Base-by-base conservation (phyloP, 116 monocot species). In the Papilionanthe hybrid region DNA sequence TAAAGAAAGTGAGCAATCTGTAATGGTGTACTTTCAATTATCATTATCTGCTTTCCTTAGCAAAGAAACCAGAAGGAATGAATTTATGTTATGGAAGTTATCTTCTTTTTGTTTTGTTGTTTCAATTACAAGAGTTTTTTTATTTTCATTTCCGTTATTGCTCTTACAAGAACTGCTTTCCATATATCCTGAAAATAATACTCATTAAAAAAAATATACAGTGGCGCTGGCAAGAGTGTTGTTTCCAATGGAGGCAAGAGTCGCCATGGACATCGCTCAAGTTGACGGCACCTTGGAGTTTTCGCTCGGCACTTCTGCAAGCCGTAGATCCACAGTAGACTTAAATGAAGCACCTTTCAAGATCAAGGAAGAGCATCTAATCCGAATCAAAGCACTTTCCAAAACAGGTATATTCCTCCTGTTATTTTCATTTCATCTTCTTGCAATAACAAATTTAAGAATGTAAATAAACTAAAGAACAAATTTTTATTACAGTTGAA, bases 261-360 rank as follows among this genome's bases (percentile, higher is more conserved):
- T 94, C 20, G 93, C 93, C 6, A 94, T 92, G 94, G 89, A 91
- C 29, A 89, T 88, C 71, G 94, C 97, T 30, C 91, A 97, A 29
- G 94, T 92, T 8, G 92, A 89, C 75, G 91, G 89, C 42, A 97
- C 94, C 17, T 79, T 87, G 56, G 97, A 97, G 78, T 97, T 91
- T 78, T 85, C 73, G 25, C 80, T 91, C 41, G 79, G 83, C 75
- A 81, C 78, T 22, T 37, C 55, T 63, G 81, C 76, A 49, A 85
- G 15, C 23, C 73, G 82, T 63, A 80, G 79, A 44, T 41, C 79
- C 65, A 67, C 85, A 56, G 87, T 93, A 49, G 93, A 91, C 77
- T 72, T 93, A n/a, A 94, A 96, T 50, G 93, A 90, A n/a, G 75
- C 86, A 4, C 93, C 91, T 55, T 92, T 92, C 83, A 86, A 47